Evolutionary conservation across 2,329 filamentous ascomycete genomes (phyloP), one percentile per base, ranked within the genome.

Genomic region (Alternaria atra): DNA sequence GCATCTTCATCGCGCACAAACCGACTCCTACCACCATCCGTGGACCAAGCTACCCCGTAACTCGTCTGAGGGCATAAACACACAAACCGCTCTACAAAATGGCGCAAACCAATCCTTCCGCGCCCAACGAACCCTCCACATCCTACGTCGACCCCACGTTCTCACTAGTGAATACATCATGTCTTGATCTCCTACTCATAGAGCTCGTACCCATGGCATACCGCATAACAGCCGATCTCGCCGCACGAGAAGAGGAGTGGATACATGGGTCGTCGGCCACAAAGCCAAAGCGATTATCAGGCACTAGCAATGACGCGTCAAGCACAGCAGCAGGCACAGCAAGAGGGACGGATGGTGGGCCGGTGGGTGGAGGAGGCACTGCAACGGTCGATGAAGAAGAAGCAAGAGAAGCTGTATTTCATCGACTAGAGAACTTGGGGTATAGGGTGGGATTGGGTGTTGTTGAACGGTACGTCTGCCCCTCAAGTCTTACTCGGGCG

Each of bases 121-220:
- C 56, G 5, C 52, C 68, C 2, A 66, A 65, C 29, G 65, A 71
- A 42, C 57, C 67, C 13, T 54, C 65, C 15, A 62, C 68, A 6
- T 61, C 67, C 30, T 84, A 89, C 69, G 86, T 86, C 67, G 93
- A 97, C 80, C 91, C 92, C 37, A 85, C 85, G 61, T 90, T 91
- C 60, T 88, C 89, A 62, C 91, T 94, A 81, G 85, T 97, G 71
- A 90, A 87, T 81, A 88, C 90, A 58, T 95, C 94, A 48, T 93
- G 91, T 77, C 89, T 99, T 72, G 95, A 99, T 80, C 91, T 99
- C 71, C 87, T 99, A 58, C 87, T 99, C 71, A 98, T 98, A 77
- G 95, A 99, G 83, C 88, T 99, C 56, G 95, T 99, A 15, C 95
- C 95, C 39, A 90, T 98, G 84, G 92, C 94, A 5, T 93, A 96